Conservation (phyloP, 2,329 filamentous ascomycete species). For the Botrytis medusae region DNA sequence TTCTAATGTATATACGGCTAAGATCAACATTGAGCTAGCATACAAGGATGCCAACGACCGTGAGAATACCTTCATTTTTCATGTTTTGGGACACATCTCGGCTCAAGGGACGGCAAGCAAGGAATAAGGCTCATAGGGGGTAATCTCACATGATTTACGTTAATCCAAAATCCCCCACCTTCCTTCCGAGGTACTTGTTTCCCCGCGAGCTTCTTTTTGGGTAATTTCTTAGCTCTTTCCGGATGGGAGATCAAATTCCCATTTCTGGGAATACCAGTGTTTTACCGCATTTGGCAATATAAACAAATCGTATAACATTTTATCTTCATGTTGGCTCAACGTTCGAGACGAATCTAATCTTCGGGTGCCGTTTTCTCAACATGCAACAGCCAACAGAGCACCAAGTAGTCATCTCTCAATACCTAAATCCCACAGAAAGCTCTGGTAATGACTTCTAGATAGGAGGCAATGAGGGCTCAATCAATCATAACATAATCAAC, state of each 20-base stretch:
- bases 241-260: conserved; percentile 2
- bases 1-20: not conserved
- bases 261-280: not conserved
- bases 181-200: not conserved
- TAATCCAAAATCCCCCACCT: not conserved
- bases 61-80: conserved; percentile 14
- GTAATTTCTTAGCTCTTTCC: conserved; percentile 9
- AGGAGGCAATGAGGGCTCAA: not conserved
- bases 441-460: not conserved
- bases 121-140: not conserved
- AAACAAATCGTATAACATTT: not conserved
- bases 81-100: not conserved
- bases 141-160: not conserved
- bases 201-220: not conserved
- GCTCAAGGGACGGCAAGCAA: conserved; percentile 7
- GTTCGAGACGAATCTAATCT: not conserved
- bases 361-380: not conserved
- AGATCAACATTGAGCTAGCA: not conserved
- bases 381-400: not conserved
- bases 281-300: not conserved
- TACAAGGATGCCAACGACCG: not conserved
- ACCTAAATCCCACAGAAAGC: not conserved
- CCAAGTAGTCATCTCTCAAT: not conserved
- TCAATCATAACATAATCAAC: not conserved
- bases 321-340: not conserved